Evolutionary conservation across 2,329 filamentous ascomycete genomes (phyloP).

Genomic region (Eutypa lata): DNA sequence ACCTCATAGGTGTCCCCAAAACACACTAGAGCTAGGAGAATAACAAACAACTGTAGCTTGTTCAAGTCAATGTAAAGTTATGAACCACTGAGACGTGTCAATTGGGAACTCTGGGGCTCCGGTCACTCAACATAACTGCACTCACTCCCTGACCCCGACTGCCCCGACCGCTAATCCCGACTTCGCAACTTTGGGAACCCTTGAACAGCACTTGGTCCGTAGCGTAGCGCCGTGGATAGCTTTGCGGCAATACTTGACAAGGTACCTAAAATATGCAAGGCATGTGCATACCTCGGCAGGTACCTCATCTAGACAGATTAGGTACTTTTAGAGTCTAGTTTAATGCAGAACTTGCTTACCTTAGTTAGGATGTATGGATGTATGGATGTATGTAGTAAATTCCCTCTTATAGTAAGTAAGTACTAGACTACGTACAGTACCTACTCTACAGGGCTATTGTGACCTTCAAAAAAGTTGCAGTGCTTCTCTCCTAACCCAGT

Average conservation of each 20-base stretch:
- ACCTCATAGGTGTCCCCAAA: too few relatives aligned
- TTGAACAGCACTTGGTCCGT: not conserved
- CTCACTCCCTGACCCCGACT: not conserved
- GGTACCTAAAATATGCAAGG: not conserved
- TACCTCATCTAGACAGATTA: not conserved
- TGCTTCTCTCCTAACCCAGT: too few relatives aligned
- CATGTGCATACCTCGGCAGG: not conserved
- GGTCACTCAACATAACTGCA: not conserved
- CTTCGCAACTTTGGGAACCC: not conserved
- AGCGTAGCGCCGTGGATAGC: not conserved
- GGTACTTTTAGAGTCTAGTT: slow-evolving; percentile 17
- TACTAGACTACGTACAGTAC: too few relatives aligned
- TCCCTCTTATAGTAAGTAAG: too few relatives aligned
- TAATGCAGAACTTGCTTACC: too few relatives aligned
- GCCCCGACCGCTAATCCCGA: not conserved
- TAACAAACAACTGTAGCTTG: not conserved
- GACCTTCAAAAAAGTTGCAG: too few relatives aligned
- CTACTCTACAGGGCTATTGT: slow-evolving; percentile 6
- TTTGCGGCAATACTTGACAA: too few relatives aligned
- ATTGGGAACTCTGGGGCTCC: not conserved
- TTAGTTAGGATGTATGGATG: too few relatives aligned
- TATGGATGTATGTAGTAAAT: too few relatives aligned
- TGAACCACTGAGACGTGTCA: not conserved
- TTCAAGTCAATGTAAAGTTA: not conserved
- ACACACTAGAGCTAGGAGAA: too few relatives aligned